A percentile compares a stretch with the other conserved stretches of the same genome.
Conservation (phyloP, 1,284 basidiomycete genomes). For the Binderoboletus segoi region DNA sequence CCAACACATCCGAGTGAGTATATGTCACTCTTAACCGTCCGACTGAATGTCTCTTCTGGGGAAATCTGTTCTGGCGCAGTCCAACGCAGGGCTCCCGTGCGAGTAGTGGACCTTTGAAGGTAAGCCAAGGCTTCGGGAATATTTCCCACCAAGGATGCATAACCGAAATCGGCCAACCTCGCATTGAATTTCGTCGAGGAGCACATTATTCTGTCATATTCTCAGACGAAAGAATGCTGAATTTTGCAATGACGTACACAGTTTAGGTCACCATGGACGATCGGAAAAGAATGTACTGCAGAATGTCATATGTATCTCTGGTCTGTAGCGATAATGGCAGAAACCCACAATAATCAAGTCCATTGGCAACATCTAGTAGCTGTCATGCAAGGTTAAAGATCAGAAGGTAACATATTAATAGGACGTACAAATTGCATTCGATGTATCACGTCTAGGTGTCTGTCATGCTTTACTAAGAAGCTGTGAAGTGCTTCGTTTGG, state of each 20-base stretch:
- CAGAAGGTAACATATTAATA: not conserved
- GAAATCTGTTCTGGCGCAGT: not conserved
- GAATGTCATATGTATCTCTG: not conserved
- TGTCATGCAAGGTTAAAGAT: not conserved
- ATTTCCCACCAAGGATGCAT: not conserved
- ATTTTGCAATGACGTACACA: not conserved
- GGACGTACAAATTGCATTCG: constrained; percentile 3
- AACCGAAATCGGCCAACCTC: not conserved
- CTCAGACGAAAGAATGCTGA: not conserved
- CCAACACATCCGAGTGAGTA: not conserved
- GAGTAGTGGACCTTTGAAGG: not conserved
- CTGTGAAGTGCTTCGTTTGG: not conserved
- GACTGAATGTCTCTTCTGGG: not conserved
- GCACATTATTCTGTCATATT: not conserved
- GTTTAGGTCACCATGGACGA: constrained; percentile 1
- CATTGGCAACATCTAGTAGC: not conserved
- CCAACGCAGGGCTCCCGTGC: constrained; percentile 1
- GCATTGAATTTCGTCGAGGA: not conserved
- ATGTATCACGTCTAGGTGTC: not conserved
- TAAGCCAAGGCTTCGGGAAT: not conserved
- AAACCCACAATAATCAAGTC: constrained; percentile 1
- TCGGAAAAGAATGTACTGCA: not conserved
- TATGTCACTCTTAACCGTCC: not conserved
- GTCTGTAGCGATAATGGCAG: not conserved
- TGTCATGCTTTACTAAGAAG: not conserved